Evolutionary conservation across 176 grass and related monocot genomes (phyloP), one percentile per base, ranked within the genome.

Genomic region (Guadua angustifolia): DNA sequence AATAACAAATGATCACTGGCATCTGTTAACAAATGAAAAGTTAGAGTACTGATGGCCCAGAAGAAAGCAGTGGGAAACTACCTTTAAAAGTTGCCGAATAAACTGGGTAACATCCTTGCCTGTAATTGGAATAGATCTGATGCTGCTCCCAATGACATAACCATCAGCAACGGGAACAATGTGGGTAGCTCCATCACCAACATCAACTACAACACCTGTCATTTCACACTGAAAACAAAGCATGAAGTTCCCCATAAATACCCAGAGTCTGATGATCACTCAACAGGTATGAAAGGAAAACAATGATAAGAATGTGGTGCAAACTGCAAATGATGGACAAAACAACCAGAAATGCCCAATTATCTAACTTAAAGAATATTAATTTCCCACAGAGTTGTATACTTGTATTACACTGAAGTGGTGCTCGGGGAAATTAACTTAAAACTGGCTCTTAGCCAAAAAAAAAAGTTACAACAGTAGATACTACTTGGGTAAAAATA

Each of bases 131-230:
- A 99, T 94, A 85, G 96, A 99, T 87, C 89, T 90, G 70, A 99
- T 99, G 66, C 91, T 95, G 83, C 91, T 95, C 43, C 96, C 96
- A 18, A 99, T 99, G 69, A 99, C 96, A 94, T 99, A 99, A 77
- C 96, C 96, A 90, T 99, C 96, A 62, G 96, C 96, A 87, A 99
- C 93, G 13, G 96, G 93, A 67, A 99, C 96, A 46, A 99, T 85
- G 84, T 99, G 96, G 51, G 96, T 99, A 74, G 91, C 96, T 46
- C 96, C 96, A 78, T 99, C 93, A 72, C 96, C 96, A 77, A 99
- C 93, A 89, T 95, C 96, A 61, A 99, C 93, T 55, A 99, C 91
- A 73, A 99, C 96, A 80, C 96, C 96, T 85, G 96, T 99, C 96
- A 99, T 99, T 93, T 99, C 96, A 95, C 96, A 99, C 96, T 99